phyloP scores from a whole-genome alignment of 129 eudicot genomes.

The Tanacetum coccineum region DNA sequence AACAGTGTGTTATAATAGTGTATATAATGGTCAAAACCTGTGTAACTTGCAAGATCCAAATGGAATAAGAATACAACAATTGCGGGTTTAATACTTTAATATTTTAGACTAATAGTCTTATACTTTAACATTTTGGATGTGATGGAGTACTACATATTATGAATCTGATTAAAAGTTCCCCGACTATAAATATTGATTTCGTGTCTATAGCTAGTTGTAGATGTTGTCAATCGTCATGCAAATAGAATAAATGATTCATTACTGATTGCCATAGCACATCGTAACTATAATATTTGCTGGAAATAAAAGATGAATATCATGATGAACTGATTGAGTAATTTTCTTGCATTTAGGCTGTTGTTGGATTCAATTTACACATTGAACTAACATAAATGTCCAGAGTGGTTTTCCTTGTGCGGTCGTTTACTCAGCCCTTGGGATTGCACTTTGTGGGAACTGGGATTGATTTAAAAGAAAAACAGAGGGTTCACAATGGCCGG shows the following conservation, averaged over 20 bases:
- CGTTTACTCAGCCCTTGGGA: slow-evolving; percentile 66
- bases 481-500: slow-evolving; percentile 66
- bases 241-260: not conserved
- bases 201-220: slow-evolving; percentile 2
- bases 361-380: no score
- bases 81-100: no score
- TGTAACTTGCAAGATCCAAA: slow-evolving; percentile 8
- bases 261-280: no score
- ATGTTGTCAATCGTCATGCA: not conserved
- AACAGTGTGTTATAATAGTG: not conserved
- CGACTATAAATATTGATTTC: not conserved
- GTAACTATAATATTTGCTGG: slow-evolving; percentile 5
- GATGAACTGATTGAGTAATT: not conserved
- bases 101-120: not conserved
- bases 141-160: not conserved
- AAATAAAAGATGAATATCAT: not conserved
- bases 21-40: not conserved
- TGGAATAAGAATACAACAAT: no score
- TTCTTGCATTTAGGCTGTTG: no score
- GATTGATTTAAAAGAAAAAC: slow-evolving; percentile 44
- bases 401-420: slow-evolving; percentile 68
- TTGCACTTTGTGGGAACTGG: slow-evolving; percentile 84
- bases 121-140: not conserved
- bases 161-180: not conserved
- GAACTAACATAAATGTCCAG: no score